phyloP scores from a whole-genome alignment of 2,329 filamentous ascomycete genomes.

The Torrubiellomyces zombiae region DNA sequence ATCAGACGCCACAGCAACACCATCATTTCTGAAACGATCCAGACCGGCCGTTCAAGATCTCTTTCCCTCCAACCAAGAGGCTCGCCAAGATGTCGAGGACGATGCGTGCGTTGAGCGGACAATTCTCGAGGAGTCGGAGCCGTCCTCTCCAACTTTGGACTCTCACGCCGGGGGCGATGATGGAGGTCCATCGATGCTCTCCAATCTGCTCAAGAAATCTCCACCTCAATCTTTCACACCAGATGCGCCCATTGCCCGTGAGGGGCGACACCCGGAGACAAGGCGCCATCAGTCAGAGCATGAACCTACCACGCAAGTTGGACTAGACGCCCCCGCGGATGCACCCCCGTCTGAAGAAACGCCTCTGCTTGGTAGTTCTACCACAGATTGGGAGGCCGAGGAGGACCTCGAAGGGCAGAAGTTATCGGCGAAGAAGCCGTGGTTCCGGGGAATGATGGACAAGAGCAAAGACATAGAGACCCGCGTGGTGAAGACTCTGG shows the following conservation, averaged over 20 bases:
- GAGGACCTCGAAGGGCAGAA: slow-evolving; percentile 37
- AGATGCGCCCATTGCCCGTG: slow-evolving; percentile 4
- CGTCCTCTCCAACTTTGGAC: slow-evolving; percentile 11
- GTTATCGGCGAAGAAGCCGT: slow-evolving; percentile 12
- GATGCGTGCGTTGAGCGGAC: slow-evolving; percentile 22
- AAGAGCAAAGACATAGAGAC: slow-evolving; percentile 16
- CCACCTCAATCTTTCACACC: slow-evolving; percentile 21
- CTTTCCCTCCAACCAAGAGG: slow-evolving; percentile 9
- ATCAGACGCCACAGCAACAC: slow-evolving; percentile 37
- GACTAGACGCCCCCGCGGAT: slow-evolving; percentile 3
- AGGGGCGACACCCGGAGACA: neutral
- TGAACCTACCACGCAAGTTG: slow-evolving; percentile 4
- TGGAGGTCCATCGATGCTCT: slow-evolving; percentile 24
- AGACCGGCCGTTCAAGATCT: slow-evolving; percentile 14
- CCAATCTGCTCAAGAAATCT: slow-evolving; percentile 32
- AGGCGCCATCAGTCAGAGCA: slow-evolving; percentile 1
- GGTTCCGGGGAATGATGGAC: slow-evolving; percentile 17
- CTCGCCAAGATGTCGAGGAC: slow-evolving; percentile 9
- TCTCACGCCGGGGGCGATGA: slow-evolving; percentile 6
- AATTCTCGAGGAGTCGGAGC: slow-evolving; percentile 45
- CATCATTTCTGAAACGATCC: slow-evolving; percentile 27
- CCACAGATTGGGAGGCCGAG: slow-evolving; percentile 14
- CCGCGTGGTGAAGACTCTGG: slow-evolving; percentile 13
- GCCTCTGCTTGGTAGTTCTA: slow-evolving; percentile 24
- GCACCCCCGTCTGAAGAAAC: slow-evolving; percentile 24